Base-by-base conservation (phyloP, 352 stramenopile species). In the Phytophthora pseudosyringae region DNA sequence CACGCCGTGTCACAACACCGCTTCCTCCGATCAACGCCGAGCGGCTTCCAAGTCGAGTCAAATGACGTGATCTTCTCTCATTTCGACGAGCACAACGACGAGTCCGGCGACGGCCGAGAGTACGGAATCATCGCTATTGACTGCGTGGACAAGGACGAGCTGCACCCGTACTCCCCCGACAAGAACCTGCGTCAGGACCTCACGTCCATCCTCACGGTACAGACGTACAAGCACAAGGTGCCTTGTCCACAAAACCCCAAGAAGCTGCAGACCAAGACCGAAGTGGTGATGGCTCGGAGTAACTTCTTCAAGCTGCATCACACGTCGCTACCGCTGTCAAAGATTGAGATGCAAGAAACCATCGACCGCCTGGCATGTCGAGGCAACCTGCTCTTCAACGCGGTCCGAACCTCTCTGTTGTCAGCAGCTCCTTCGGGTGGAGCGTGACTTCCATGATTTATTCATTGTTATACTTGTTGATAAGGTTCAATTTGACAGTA, bases 261-360 rank as follows among this genome's bases (percentile, higher is more conserved):
- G 38, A 64, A 58, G 12, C n/a, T 40, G 1, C 44, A 63, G 45
- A 76, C 55, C 13, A 72, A 64, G 25, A 55, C 36, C 25, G 44
- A 71, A 9, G 69, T 83, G 29, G 72, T 83, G 26, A 67, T 81
- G 29, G 40, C 69, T 50, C 71, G 59, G 13, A 73, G 61, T 29
- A 79, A 71, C 32, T 76, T 76, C 25, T 67, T 76, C 64, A 75
- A 73, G 50, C 59, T 73, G 18, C 69, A 79, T 11, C 63, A 43
- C 9, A 76, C 69, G 3, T 49, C 58, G 33, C 28, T 76, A 29
- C 62, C 62, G 5, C 33, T 75, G 33, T 75, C 67, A 2, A 52
- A 50, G 15, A 36, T 55, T 16, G 67, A 75, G 32, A 69, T 75
- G 67, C 49, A 65, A 33, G 39, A 69, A n/a, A 72, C 62, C 8